Evolutionary conservation across 805 yeast genomes (phyloP).

Genomic region (Myxozyma melibiosi): DNA sequence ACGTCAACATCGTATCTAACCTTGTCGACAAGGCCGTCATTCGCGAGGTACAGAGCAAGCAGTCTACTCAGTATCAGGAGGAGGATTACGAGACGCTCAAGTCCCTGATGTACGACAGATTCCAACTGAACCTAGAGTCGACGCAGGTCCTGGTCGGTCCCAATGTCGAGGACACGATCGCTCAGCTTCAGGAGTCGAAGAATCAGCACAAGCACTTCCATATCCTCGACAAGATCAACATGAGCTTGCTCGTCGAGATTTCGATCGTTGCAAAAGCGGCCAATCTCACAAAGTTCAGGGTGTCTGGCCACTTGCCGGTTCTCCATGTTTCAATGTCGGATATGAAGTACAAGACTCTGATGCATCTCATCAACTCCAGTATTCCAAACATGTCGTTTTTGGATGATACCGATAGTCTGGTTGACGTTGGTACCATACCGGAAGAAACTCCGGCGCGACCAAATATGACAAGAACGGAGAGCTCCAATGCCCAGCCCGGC

Average conservation of each 20-base stretch:
- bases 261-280: constrained; percentile 83
- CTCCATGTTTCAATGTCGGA: constrained; percentile 77
- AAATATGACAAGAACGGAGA: not conserved
- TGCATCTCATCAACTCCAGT: constrained; percentile 71
- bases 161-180: constrained; percentile 72
- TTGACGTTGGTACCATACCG: constrained; percentile 8
- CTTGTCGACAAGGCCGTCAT: constrained; percentile 70
- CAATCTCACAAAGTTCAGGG: constrained; percentile 67
- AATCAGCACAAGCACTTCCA: constrained; percentile 51
- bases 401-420: constrained; percentile 11
- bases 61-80: constrained; percentile 55
- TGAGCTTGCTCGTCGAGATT: constrained; percentile 73
- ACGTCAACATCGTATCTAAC: constrained; percentile 79
- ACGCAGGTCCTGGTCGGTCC: constrained; percentile 85
- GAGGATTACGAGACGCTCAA: constrained; percentile 78
- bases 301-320: constrained; percentile 76
- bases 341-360: constrained; percentile 83
- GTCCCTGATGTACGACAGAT: constrained; percentile 86
- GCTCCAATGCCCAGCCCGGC: not conserved
- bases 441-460: not conserved
- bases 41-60: constrained; percentile 62
- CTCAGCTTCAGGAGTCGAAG: constrained; percentile 56
- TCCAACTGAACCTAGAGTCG: constrained; percentile 72
- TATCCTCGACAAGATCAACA: constrained; percentile 72
- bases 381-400: constrained; percentile 55